These are phyloP conservation scores for Rubus idaeus DNA, from an alignment of 306 rosid genomes.

Conservation along the genomic window DNA sequence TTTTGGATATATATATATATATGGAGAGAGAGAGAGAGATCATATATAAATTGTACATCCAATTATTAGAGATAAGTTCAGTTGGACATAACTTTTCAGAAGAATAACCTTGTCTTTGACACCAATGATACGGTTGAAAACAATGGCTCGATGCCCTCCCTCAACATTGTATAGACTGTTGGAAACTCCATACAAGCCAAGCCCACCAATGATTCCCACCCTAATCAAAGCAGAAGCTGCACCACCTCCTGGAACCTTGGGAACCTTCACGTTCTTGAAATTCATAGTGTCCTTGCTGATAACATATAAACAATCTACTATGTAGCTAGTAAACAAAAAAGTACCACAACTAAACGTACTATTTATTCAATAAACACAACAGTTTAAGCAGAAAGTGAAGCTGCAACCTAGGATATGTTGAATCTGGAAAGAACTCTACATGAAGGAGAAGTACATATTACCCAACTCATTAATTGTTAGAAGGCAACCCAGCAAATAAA, in stretches of 20 bases:
- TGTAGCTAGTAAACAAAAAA: background rate
- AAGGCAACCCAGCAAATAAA: too few relatives aligned
- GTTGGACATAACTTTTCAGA: background rate
- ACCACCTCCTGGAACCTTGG: constrained; percentile 73
- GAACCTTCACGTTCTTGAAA: constrained; percentile 47
- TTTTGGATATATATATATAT: background rate
- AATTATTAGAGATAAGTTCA: background rate
- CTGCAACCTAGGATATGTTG: too few relatives aligned
- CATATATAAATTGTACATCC: background rate
- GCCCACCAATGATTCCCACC: constrained; percentile 65
- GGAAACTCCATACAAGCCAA: constrained; percentile 69
- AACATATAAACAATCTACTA: background rate
- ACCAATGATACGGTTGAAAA: constrained; percentile 82
- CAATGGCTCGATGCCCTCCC: constrained; percentile 93
- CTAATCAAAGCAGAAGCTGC: constrained; percentile 57
- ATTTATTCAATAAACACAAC: too few relatives aligned
- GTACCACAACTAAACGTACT: too few relatives aligned
- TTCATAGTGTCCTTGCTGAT: constrained; percentile 35
- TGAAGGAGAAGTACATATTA: too few relatives aligned
- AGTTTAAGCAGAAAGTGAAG: too few relatives aligned
- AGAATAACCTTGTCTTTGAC: constrained; percentile 79
- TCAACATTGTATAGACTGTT: constrained; percentile 95
- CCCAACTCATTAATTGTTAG: too few relatives aligned
- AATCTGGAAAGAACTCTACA: too few relatives aligned
- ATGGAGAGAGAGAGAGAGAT: too few relatives aligned